A percentile compares a stretch with the other conserved stretches of the same genome.
These are phyloP conservation scores for Diplotaxis tenuifolia DNA, from an alignment of 345 rosid genomes.

Conservation along the genomic window DNA sequence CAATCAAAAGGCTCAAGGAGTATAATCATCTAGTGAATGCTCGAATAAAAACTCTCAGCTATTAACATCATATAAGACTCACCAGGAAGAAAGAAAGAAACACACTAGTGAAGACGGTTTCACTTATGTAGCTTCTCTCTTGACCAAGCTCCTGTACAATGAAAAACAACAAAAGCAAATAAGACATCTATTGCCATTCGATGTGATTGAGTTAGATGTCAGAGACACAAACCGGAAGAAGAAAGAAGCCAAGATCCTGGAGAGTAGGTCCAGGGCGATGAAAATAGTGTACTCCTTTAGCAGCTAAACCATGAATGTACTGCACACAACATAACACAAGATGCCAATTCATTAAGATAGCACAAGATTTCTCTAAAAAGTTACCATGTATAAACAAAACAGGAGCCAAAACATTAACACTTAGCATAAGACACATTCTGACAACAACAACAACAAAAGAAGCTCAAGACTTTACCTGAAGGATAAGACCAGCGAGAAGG, in stretches of 20 bases:
- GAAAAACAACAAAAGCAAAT: constrained; percentile 4
- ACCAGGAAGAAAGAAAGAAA: constrained; percentile 79
- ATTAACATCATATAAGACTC: too few relatives aligned
- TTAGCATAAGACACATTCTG: too few relatives aligned
- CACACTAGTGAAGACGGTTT: constrained; percentile 64
- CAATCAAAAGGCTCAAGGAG: constrained; percentile 26
- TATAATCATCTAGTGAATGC: not conserved
- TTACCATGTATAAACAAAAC: constrained; percentile 27
- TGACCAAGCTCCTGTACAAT: constrained; percentile 83
- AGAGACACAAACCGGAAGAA: constrained; percentile 80
- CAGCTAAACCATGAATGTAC: constrained; percentile 67
- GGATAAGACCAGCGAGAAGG: constrained; percentile 77
- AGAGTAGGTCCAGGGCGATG: constrained; percentile 85
- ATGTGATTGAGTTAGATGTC: not conserved
- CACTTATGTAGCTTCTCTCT: constrained; percentile 89
- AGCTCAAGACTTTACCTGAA: too few relatives aligned
- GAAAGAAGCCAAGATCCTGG: constrained; percentile 82
- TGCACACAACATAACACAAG: constrained; percentile 25
- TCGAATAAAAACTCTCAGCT: not conserved
- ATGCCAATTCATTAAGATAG: not conserved
- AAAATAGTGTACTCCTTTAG: constrained; percentile 89
- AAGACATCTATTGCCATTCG: constrained; percentile 6
- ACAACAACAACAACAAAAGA: too few relatives aligned
- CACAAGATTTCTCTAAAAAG: constrained; percentile 33
- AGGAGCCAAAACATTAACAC: too few relatives aligned